Base-by-base conservation (phyloP, 495 filamentous ascomycete species). In the Xylaria venustula region DNA sequence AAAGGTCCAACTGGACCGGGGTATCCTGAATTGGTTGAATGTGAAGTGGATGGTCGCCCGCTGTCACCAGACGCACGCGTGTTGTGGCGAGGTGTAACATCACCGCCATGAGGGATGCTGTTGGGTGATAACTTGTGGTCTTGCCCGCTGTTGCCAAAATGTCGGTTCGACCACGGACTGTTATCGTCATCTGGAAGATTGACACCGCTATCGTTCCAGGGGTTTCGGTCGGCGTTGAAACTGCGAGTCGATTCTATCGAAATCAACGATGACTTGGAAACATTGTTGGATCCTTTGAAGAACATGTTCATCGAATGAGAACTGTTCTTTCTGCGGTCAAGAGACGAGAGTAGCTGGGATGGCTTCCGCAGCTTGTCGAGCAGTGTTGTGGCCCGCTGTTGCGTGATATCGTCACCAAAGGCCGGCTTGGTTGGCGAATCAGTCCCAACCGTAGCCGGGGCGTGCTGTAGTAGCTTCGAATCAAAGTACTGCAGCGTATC, bases 401-500 rank as follows among this genome's bases (percentile, higher is more conserved):
- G 86, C 36, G 77, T 71, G 63, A 85, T 87, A 57, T 93, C 91
- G 54, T 92, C 91, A 36, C 81, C 85, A 65, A 96, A 96, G 46
- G 82, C 87, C 20, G 89, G 83, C 40, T 81, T 80, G 15, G 91
- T 95, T 2, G 92, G 92, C 28, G 92, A 94, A 66, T 96, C 92
- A 3, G 91, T 92, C 14, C 83, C 81, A 22, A 93, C 79, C 1
- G 87, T 30, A 52, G 86, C 85, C 28, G 91, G 91, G 9, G 91
- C 91, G 68, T 93, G 90, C 73, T 98, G 95, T 34, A 99, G 81
- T 32, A 99, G 78, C 76, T 97, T 97, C 0, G 92, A 94, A 73
- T 97, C 89, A 73, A 99, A 99, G 80, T 91, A 97, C 25, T 91
- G 93, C 30, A 97, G 83, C 41, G 91, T 93, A 61, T 98, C 95